Evolutionary conservation across 2,329 filamentous ascomycete genomes (phyloP).

Genomic region (Rachicladosporium sp.): DNA sequence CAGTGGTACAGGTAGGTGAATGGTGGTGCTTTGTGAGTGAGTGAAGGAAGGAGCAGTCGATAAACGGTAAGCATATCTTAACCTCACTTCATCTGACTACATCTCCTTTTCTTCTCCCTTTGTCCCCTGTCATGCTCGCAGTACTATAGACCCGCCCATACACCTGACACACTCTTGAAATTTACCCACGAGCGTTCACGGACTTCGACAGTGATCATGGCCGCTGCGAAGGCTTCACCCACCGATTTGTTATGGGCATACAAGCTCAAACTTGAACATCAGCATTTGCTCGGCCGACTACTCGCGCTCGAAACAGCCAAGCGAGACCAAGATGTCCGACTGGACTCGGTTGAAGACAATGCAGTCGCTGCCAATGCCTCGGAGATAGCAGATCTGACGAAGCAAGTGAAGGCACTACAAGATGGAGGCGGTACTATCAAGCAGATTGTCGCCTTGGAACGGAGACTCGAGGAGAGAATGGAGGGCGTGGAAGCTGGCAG

Average conservation of each 20-base stretch:
- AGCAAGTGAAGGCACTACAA: conserved; percentile 37
- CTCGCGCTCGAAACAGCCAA: conserved; percentile 15
- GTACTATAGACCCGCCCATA: not conserved
- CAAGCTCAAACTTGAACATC: conserved; percentile 23
- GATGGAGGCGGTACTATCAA: not conserved
- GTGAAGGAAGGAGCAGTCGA: not conserved
- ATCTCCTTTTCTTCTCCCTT: not conserved
- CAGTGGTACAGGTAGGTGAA: not conserved
- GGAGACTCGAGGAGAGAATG: not conserved
- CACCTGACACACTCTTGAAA: not conserved
- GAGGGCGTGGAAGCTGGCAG: not conserved
- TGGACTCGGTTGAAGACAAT: not conserved
- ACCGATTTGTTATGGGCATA: conserved; percentile 24
- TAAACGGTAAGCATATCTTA: not conserved
- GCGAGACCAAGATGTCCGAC: not conserved
- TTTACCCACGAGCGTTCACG: no score
- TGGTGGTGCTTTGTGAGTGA: not conserved
- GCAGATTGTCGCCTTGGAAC: not conserved
- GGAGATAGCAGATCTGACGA: conserved; percentile 34
- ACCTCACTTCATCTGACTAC: conserved; percentile 3
- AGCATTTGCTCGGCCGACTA: conserved; percentile 19
- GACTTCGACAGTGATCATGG: not conserved
- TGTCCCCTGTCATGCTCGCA: not conserved
- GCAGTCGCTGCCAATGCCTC: not conserved
- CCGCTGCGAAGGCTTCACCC: conserved; percentile 6